Percentiles rank a stretch among this genome's conserved stretches.
Evolutionary conservation across 192 early-diverging fungal species (phyloP).

Genomic region (Funneliformis mosseae): DNA sequence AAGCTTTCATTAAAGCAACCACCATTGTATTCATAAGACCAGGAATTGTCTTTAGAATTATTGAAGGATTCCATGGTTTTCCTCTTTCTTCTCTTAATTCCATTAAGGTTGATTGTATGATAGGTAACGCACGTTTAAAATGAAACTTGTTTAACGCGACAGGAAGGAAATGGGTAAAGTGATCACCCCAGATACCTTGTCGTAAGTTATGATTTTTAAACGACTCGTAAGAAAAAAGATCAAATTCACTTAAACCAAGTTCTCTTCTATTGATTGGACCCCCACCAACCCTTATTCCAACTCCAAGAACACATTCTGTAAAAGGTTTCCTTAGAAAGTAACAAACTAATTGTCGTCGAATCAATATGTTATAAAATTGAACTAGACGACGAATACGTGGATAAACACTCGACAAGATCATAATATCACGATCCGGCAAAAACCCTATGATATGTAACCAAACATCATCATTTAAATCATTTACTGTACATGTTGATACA

Average conservation of each 20-base stretch:
- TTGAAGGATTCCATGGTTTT: neutral
- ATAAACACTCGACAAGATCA: slow-evolving; percentile 10
- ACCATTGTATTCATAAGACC: slow-evolving; percentile 9
- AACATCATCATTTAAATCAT: slow-evolving; percentile 4
- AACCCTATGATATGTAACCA: slow-evolving; percentile 22
- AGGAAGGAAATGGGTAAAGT: slow-evolving; percentile 19
- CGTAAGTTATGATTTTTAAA: neutral
- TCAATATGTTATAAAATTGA: slow-evolving; percentile 6
- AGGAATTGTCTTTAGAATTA: slow-evolving; percentile 9
- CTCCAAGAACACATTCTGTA: neutral
- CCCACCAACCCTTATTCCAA: neutral
- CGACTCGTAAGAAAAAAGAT: slow-evolving; percentile 12
- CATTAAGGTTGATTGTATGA: slow-evolving; percentile 12
- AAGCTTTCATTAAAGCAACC: slow-evolving; percentile 17
- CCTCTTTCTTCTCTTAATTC: neutral
- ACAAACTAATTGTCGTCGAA: slow-evolving; percentile 21
- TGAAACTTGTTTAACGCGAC: neutral
- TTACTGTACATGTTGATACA: neutral
- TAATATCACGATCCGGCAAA: slow-evolving; percentile 6
- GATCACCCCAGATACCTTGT: slow-evolving; percentile 2
- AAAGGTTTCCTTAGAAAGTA: slow-evolving; percentile 4
- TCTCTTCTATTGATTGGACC: neutral
- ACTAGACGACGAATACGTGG: neutral
- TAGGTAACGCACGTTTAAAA: slow-evolving; percentile 1
- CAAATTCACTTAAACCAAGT: neutral